Evolutionary conservation across 2,329 filamentous ascomycete species (phyloP).

Genomic region (Fusarium pseudonygamai): DNA sequence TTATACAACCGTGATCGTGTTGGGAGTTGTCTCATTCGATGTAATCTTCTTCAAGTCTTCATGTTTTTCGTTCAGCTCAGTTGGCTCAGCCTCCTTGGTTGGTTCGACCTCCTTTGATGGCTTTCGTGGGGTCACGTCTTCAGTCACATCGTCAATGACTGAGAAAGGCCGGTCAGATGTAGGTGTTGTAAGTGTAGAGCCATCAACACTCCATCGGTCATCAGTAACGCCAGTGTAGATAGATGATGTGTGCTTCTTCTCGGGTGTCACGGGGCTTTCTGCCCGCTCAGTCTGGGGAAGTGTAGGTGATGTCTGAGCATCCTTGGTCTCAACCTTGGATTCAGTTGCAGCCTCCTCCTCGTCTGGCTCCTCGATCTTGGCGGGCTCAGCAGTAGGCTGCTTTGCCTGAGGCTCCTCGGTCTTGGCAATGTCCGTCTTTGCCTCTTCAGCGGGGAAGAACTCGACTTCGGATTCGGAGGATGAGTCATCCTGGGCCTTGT

Average conservation of each 20-base stretch:
- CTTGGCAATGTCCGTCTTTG: conserved; percentile 7
- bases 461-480: conserved; percentile 38
- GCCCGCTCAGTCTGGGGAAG: conserved; percentile 35
- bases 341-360: neutral
- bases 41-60: conserved; percentile 35
- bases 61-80: conserved; percentile 38
- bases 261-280: conserved; percentile 44
- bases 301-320: conserved; percentile 10
- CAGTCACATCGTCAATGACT: conserved; percentile 43
- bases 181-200: conserved; percentile 51
- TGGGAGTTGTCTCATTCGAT: conserved; percentile 40
- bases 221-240: conserved; percentile 51
- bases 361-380: neutral
- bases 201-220: conserved; percentile 51
- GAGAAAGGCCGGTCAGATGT: conserved; percentile 51
- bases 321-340: conserved; percentile 17
- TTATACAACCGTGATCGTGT: conserved; percentile 43
- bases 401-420: neutral
- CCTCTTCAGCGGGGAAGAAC: conserved; percentile 34
- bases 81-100: conserved; percentile 31
- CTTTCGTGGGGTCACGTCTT: conserved; percentile 48
- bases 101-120: conserved; percentile 36
- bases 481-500: neutral
- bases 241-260: conserved; percentile 51
- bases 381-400: neutral